Evolutionary conservation across 306 rosid species (phyloP), one percentile per base, ranked within the genome.

Genomic region (Spatholobus suberectus): DNA sequence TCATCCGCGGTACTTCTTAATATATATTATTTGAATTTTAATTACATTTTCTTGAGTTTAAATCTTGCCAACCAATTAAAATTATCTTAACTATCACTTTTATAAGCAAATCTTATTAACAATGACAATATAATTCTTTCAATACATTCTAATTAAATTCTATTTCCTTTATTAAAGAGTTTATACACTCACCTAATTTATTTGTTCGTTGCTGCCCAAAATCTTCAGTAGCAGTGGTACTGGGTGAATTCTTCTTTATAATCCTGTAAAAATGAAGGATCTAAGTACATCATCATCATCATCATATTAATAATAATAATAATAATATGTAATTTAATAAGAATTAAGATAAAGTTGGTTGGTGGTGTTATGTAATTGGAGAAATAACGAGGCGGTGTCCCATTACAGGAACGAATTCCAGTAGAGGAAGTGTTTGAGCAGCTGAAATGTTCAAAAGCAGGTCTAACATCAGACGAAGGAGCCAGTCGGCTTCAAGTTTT

Each of bases 341-440:
- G 65, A 57, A 21, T 57, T 10, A 43, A 75, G 8, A 40, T 17
- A 24, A 1, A 43, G 20, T 73, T 73, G 34, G 47, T 21, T 74
- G 70, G 15, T 55, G 44, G 4, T 74, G 41, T 73, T 17, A 47
- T 18, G 65, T 11, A 43, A 8, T 18, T 49, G 83, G 38, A 76
- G 29, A 57, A 80, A 37, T 76, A 71, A 70, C 58, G 24, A 65
- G 68, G 44, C 34, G 32, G 0, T 75, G 70, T 80, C 38, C 21
- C 1, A 70, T 5, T 54, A 63, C 88, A 95, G 99, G 99, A 96
- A 82, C 87, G 84, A 17, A 91, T 94, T 88, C 97, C 99, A 0
- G 84, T 96, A 21, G 98, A 89, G 57, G 99, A 96, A 85, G 99
- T 96, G 85, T 96, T 96, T 66, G 97, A 94, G 80, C 94, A 92